phyloP scores from a whole-genome alignment of 2,329 filamentous ascomycete species.

The Phaeosphaeria sp. region DNA sequence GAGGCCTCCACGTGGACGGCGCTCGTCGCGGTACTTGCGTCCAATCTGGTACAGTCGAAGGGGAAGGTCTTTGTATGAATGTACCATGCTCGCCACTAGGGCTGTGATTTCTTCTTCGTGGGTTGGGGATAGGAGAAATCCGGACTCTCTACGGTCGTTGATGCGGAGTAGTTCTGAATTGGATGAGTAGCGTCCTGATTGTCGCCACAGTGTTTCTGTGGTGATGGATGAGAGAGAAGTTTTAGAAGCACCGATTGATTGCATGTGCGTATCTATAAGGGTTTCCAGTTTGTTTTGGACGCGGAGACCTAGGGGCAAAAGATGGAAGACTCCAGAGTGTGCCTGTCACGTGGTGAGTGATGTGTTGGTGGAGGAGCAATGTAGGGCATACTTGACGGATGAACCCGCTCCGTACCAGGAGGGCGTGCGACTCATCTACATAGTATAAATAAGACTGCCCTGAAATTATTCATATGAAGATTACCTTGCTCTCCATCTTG shows the following conservation, averaged over 20 bases:
- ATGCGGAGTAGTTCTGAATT: constrained; percentile 86
- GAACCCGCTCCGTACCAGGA: constrained; percentile 55
- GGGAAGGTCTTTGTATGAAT: constrained; percentile 86
- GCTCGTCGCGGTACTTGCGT: constrained; percentile 93
- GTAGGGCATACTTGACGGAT: constrained; percentile 48
- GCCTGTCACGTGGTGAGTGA: constrained; percentile 60
- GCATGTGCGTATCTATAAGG: constrained; percentile 91
- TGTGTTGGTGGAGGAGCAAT: neutral
- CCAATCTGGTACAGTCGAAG: constrained; percentile 90
- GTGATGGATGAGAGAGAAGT: constrained; percentile 85
- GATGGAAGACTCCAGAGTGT: constrained; percentile 89
- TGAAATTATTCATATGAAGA: neutral
- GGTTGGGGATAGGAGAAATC: constrained; percentile 84
- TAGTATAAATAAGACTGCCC: constrained; percentile 5
- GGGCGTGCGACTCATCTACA: constrained; percentile 50
- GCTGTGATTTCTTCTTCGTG: constrained; percentile 96
- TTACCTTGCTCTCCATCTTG: constrained; percentile 56
- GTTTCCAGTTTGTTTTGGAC: constrained; percentile 88
- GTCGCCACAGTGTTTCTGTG: constrained; percentile 81
- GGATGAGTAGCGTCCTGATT: constrained; percentile 79
- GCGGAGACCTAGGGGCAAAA: constrained; percentile 83
- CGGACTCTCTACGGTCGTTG: constrained; percentile 75
- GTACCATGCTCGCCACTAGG: constrained; percentile 74
- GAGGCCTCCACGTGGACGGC: constrained; percentile 84
- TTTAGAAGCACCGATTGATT: constrained; percentile 78